A percentile compares a stretch with the other conserved stretches of the same genome.
Evolutionary conservation across 192 early-diverging fungal genomes (phyloP).

Genomic region (Umbelopsis vinacea): DNA sequence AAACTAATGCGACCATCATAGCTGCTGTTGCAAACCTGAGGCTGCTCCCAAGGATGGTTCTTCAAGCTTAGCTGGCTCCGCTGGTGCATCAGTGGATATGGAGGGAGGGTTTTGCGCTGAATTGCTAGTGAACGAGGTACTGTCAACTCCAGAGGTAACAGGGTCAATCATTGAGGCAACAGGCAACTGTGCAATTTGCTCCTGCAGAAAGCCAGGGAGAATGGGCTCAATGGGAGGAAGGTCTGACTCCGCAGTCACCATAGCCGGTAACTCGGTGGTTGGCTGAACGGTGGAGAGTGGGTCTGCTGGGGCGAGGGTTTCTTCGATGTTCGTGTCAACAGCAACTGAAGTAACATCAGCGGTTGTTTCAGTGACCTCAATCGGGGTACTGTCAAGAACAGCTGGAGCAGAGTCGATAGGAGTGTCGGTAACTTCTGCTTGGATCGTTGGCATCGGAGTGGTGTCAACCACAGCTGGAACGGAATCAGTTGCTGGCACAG

Average conservation of each 20-base stretch:
- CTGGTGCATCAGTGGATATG: background rate
- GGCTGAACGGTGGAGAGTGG: too few relatives aligned
- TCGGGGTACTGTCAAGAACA: background rate
- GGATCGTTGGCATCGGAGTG: background rate
- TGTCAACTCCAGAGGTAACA: background rate
- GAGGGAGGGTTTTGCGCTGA: background rate
- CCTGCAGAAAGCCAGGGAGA: background rate
- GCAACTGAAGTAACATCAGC: background rate
- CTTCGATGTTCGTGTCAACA: background rate
- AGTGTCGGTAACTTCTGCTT: background rate
- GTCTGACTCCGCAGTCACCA: background rate
- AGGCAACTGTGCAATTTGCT: background rate
- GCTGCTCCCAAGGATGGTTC: background rate
- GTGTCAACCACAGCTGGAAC: conserved; percentile 7
- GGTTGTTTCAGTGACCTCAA: background rate
- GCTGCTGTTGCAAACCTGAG: background rate
- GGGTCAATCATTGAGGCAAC: background rate
- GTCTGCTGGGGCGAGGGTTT: too few relatives aligned
- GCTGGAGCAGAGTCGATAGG: background rate
- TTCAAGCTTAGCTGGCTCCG: background rate
- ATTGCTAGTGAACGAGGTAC: background rate
- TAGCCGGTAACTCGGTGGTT: background rate
- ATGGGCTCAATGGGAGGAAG: background rate
- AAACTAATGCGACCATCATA: background rate
- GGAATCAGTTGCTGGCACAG: background rate